Evolutionary conservation across 331 rosid species (phyloP).

Genomic region (Rosa hybrid): DNA sequence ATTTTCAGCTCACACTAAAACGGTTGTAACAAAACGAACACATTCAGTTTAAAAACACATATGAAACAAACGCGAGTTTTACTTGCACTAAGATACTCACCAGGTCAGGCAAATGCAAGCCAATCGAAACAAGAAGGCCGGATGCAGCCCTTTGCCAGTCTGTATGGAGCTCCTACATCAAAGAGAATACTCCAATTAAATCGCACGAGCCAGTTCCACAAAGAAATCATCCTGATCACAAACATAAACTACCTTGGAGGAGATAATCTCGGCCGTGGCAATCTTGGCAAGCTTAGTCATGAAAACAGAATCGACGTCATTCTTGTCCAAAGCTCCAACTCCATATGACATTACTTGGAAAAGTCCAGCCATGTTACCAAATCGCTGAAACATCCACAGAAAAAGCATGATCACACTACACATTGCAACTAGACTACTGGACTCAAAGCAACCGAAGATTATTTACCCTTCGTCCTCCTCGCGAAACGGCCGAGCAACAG

Average conservation of each 20-base stretch:
- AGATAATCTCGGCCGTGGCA: slow-evolving; percentile 82
- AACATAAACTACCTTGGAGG: slow-evolving; percentile 68
- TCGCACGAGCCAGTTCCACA: not conserved
- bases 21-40: not conserved
- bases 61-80: not conserved
- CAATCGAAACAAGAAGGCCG: slow-evolving; percentile 85
- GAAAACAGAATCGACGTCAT: slow-evolving; percentile 68
- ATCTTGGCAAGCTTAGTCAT: slow-evolving; percentile 89
- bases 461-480: slow-evolving; percentile 92
- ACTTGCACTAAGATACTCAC: slow-evolving; percentile 48
- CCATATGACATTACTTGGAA: slow-evolving; percentile 93
- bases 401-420: not conserved
- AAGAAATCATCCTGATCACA: not conserved
- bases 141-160: slow-evolving; percentile 98
- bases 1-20: not conserved
- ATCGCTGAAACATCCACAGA: slow-evolving; percentile 54
- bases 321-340: slow-evolving; percentile 66
- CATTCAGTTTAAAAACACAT: not conserved
- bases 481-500: slow-evolving; percentile 75
- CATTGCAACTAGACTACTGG: not conserved
- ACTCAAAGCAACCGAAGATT: too few species aligned
- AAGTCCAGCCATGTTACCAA: slow-evolving; percentile 94
- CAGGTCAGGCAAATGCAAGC: slow-evolving; percentile 89
- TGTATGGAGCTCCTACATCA: slow-evolving; percentile 71
- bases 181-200: slow-evolving; percentile 30